Percentiles rank a stretch among this genome's conserved stretches.
Evolutionary conservation across 1,284 basidiomycete species (phyloP).

Genomic region (Trametes hirsuta): DNA sequence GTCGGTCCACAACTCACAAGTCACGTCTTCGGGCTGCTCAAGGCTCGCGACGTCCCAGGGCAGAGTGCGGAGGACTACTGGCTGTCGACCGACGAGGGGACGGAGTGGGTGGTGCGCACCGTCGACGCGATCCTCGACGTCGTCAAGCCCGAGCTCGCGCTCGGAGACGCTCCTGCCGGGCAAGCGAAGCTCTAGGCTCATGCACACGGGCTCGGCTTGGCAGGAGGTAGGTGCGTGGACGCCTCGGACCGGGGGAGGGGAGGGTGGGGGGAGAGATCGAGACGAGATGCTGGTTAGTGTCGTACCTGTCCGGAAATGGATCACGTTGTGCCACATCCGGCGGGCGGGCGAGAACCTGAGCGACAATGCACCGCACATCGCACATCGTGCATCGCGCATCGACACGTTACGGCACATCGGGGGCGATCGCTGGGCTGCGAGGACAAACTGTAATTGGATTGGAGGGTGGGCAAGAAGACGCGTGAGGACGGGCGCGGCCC

Average conservation of each 20-base stretch:
- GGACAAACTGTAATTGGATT: too few relatives aligned
- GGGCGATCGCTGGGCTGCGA: conserved; percentile 13
- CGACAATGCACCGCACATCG: neutral
- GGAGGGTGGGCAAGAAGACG: too few relatives aligned
- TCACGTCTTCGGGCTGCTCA: conserved; percentile 93
- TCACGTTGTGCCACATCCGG: conserved; percentile 11
- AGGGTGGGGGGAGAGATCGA: neutral
- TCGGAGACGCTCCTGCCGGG: conserved; percentile 32
- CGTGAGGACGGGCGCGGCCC: conserved; percentile 10
- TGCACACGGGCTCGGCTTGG: neutral
- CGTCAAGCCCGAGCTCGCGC: conserved; percentile 50
- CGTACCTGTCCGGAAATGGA: conserved; percentile 12
- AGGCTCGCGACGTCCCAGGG: conserved; percentile 66
- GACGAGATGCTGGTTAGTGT: conserved; percentile 1
- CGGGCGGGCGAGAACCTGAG: conserved; percentile 9
- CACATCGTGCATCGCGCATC: neutral
- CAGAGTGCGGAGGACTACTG: conserved; percentile 80
- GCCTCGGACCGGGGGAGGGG: neutral
- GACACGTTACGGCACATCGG: conserved; percentile 24
- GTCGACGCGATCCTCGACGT: conserved; percentile 83
- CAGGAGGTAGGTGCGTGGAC: neutral
- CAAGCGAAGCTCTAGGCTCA: conserved; percentile 63
- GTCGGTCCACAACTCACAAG: conserved; percentile 91
- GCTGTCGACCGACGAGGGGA: conserved; percentile 89
- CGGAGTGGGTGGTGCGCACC: conserved; percentile 88